phyloP scores from a whole-genome alignment of 2,329 filamentous ascomycete species.

The Colletotrichum sp. region DNA sequence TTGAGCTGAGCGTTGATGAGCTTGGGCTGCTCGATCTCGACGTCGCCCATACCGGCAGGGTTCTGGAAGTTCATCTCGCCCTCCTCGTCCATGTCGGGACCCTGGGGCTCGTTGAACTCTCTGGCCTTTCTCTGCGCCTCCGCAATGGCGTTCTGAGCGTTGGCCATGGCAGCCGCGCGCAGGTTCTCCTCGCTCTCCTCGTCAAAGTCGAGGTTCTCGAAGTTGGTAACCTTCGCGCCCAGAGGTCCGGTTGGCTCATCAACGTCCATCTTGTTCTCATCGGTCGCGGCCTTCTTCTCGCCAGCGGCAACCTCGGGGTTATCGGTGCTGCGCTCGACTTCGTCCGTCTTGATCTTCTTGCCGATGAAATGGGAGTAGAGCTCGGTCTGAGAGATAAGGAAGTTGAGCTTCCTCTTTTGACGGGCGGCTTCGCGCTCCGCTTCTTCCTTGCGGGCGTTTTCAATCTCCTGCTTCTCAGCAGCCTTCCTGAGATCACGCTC shows the following conservation, averaged over 20 bases:
- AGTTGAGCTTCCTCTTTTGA: slow-evolving; percentile 98
- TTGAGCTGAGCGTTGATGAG: slow-evolving; percentile 94
- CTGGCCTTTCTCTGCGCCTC: slow-evolving; percentile 93
- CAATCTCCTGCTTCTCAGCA: slow-evolving; percentile 93
- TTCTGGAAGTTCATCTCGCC: slow-evolving; percentile 99
- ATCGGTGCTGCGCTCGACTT: slow-evolving; percentile 89
- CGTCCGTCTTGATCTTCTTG: slow-evolving; percentile 98
- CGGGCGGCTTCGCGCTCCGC: slow-evolving; percentile 96
- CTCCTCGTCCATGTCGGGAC: slow-evolving; percentile 78
- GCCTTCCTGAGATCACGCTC: slow-evolving; percentile 93
- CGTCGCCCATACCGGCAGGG: slow-evolving; percentile 90
- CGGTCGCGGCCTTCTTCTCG: slow-evolving; percentile 46
- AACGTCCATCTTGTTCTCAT: slow-evolving; percentile 52
- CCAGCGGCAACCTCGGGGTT: slow-evolving; percentile 72
- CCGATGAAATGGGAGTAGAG: slow-evolving; percentile 99
- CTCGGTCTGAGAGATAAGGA: slow-evolving; percentile 98
- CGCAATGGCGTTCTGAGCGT: slow-evolving; percentile 94
- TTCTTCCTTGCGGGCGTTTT: slow-evolving; percentile 95
- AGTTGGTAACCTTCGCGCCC: slow-evolving; percentile 82
- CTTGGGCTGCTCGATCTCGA: slow-evolving; percentile 93
- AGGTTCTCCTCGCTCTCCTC: slow-evolving; percentile 88
- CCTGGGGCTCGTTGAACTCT: slow-evolving; percentile 80
- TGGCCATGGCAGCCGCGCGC: slow-evolving; percentile 86
- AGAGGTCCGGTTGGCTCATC: slow-evolving; percentile 59
- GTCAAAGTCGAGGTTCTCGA: slow-evolving; percentile 95